Conservation (phyloP, 2,329 filamentous ascomycete genomes). For the Thelonectria olida region DNA sequence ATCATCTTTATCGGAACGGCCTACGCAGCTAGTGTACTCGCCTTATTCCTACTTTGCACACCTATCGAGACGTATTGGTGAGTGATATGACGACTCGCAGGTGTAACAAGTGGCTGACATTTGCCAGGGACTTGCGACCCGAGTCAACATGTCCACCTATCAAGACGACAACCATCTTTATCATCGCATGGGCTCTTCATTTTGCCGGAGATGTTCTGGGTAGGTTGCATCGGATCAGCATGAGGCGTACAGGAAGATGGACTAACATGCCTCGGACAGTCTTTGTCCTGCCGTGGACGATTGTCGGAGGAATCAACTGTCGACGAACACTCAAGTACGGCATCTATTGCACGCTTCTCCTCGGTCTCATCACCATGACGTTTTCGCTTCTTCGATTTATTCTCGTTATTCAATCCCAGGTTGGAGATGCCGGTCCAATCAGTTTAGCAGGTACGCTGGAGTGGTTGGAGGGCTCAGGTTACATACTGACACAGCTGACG, state of each 20-base stretch:
- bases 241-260: not conserved
- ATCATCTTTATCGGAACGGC: not conserved
- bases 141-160: slow-evolving; percentile 2
- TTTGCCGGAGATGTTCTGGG: slow-evolving; percentile 6
- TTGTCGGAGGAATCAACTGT: not conserved
- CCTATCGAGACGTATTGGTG: slow-evolving; percentile 9
- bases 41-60: not conserved
- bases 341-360: slow-evolving; percentile 5
- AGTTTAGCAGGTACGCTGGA: slow-evolving; percentile 3
- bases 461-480: too few relatives aligned
- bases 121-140: not conserved
- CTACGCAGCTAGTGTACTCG: not conserved
- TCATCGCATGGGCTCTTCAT: not conserved
- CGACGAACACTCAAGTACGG: not conserved
- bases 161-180: not conserved
- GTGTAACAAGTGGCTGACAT: not conserved
- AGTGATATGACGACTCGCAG: not conserved
- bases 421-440: not conserved
- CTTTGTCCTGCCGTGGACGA: slow-evolving; percentile 8
- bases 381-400: slow-evolving; percentile 11
- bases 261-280: slow-evolving; percentile 1
- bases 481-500: not conserved
- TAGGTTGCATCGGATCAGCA: not conserved
- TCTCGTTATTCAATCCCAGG: not conserved
- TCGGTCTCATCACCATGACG: slow-evolving; percentile 3